These are phyloP conservation scores for Leccinum broughii DNA, from an alignment of 768 basidiomycete species.

Conservation along the genomic window DNA sequence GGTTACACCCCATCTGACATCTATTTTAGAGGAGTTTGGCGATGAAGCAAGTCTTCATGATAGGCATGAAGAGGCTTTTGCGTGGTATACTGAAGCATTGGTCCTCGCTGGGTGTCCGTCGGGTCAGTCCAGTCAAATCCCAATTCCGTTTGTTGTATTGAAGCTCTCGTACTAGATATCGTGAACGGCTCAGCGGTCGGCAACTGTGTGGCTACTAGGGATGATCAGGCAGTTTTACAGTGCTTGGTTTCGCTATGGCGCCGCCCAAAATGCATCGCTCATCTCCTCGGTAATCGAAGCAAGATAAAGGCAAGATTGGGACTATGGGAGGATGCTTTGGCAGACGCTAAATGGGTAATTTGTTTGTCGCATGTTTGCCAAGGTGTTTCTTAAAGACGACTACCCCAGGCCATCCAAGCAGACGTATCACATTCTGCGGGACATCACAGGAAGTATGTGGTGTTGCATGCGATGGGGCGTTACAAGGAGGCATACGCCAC, in stretches of 20 bases:
- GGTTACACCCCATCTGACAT: neutral
- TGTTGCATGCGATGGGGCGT: neutral
- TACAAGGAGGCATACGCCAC: neutral
- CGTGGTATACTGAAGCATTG: slow-evolving; percentile 15
- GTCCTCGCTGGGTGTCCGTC: slow-evolving; percentile 2
- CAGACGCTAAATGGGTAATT: slow-evolving; percentile 7
- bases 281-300: slow-evolving; percentile 14
- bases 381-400: neutral
- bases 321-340: slow-evolving; percentile 3
- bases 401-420: slow-evolving; percentile 7
- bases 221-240: neutral
- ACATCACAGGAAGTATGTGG: slow-evolving; percentile 3
- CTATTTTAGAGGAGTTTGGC: slow-evolving; percentile 13
- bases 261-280: neutral
- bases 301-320: neutral
- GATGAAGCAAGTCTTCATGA: slow-evolving; percentile 2
- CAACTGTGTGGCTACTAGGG: no score
- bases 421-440: slow-evolving; percentile 1
- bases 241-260: neutral
- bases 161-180: slow-evolving; percentile 5
- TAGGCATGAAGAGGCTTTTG: slow-evolving; percentile 6
- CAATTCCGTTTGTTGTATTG: neutral
- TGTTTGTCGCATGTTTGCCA: neutral
- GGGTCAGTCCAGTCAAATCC: neutral
- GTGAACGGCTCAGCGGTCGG: neutral